Evolutionary conservation across 208 protist species (phyloP), one percentile per base, ranked within the genome.

Genomic region (Leishmania turanica): DNA sequence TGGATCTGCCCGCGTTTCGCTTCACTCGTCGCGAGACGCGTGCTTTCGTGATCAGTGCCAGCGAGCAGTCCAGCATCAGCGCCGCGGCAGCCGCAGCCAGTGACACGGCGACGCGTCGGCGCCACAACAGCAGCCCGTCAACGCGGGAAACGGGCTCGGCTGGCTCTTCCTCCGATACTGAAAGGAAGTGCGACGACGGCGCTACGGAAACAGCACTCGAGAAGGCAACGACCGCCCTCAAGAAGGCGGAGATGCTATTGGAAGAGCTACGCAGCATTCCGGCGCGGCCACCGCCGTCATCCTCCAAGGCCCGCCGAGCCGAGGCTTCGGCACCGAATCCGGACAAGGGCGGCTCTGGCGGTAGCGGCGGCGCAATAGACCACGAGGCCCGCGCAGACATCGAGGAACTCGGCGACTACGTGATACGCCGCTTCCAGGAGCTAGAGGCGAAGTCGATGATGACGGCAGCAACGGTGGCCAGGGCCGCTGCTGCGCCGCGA

Each of bases 1-100:
- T 97, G 31, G 91, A 94, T 76, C 83, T 97, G 42, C 87, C 92
- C 3, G 78, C 88, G 2, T 96, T 97, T 80, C 89, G 91, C 77
- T 74, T 90, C 37, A 80, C 88, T 27, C 90, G 92, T 5, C 88
- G 85, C 51, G 94, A 97, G 76, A 76, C 89, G 3, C 90, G 85
- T 1, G 70, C 85, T 42, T 81, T 91, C 58, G 54, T 83, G 78
- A 19, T 62, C 72, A 69, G 13, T 51, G 80, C 77, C 64, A 66
- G 56, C 54, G 79, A 84, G 58, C 65, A 45, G 80, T 31, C 62
- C 5, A 64, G 68, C 49, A 31, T 76, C 42, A 75, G 65, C 72
- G 66, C 68, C 13, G 78, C 62, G 42, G 24, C 73, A 27, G 79
- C 83, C 2, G 79, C 80, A 8, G 76, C 76, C 13, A 72, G 73